Evolutionary conservation across 208 protist species (phyloP), one percentile per base, ranked within the genome.

Genomic region (Histomonas meleagridis): DNA sequence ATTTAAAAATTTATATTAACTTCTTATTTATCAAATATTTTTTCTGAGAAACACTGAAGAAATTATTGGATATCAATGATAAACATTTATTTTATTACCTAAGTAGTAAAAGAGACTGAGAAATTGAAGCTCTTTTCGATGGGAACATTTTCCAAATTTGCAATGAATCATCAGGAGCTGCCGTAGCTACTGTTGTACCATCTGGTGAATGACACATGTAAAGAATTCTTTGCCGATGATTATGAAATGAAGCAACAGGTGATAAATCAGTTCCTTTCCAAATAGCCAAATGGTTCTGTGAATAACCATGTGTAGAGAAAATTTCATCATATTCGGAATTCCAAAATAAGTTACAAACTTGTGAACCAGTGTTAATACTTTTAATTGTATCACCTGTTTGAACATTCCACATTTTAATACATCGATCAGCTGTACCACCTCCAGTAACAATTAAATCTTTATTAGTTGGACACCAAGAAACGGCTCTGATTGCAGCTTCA

Each of bases 61-160:
- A n/a, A n/a, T n/a, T n/a, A n/a, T n/a, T n/a, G n/a, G n/a, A n/a
- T n/a, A n/a, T n/a, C n/a, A n/a, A n/a, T n/a, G n/a, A n/a, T n/a
- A n/a, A n/a, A n/a, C n/a, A n/a, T n/a, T n/a, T n/a, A n/a, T n/a
- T n/a, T n/a, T n/a, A n/a, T 81, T 81, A 81, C 12, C 70, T 35
- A 12, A 81, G n/a, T 32, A 81, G 43, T 10, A 81, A 35, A 14
- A 81, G 23, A 12, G 70, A 81, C 40, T 81, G n/a, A n/a, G 70
- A 81, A 38, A 81, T 1, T 32, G 43, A 81, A n/a, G 12, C 0
- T 48, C 5, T 51, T 51, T 35, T 48, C n/a, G 23, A 23, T 32
- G 70, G 70, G 43, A 81, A 81, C 35, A 81, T 46, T n/a, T 81
- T 81, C 70, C 70, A 81, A 16, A 81, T 43, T 81, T 81, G 70